These are phyloP conservation scores for Metschnikowia cerradonensis DNA, from an alignment of 805 yeast genomes.

Conservation along the genomic window DNA sequence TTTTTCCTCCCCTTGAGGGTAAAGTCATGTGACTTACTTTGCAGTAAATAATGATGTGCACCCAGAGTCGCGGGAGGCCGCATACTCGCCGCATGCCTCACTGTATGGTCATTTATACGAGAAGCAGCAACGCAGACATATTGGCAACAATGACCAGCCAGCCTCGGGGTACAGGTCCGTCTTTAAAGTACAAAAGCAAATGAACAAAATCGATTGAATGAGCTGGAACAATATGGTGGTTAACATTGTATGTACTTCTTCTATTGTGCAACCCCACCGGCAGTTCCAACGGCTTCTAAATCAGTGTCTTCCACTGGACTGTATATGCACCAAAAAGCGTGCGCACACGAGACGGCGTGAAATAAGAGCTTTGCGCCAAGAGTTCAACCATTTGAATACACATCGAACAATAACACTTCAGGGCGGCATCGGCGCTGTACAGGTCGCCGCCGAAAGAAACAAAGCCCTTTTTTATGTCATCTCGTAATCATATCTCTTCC, in stretches of 20 bases:
- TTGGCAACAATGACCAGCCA: no score
- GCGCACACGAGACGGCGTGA: not conserved
- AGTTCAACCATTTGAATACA: not conserved
- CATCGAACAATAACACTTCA: not conserved
- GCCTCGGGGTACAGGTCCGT: not conserved
- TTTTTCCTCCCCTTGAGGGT: not conserved
- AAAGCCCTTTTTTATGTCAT: no score
- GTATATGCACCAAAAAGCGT: not conserved
- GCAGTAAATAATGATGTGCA: not conserved
- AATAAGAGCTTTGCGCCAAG: not conserved
- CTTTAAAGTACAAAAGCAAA: not conserved
- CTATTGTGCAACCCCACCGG: not conserved
- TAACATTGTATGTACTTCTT: no score
- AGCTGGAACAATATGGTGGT: not conserved
- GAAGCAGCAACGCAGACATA: not conserved
- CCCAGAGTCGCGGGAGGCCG: not conserved
- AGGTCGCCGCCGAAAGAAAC: not conserved
- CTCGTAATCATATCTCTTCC: not conserved
- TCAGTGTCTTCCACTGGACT: not conserved
- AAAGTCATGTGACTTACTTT: constrained; percentile 5
- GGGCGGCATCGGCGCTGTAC: not conserved
- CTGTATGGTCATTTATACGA: not conserved
- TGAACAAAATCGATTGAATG: not conserved
- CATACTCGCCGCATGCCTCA: not conserved
- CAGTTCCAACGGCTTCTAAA: not conserved